phyloP scores from a whole-genome alignment of 345 rosid species.

The Cochlearia excelsa region DNA sequence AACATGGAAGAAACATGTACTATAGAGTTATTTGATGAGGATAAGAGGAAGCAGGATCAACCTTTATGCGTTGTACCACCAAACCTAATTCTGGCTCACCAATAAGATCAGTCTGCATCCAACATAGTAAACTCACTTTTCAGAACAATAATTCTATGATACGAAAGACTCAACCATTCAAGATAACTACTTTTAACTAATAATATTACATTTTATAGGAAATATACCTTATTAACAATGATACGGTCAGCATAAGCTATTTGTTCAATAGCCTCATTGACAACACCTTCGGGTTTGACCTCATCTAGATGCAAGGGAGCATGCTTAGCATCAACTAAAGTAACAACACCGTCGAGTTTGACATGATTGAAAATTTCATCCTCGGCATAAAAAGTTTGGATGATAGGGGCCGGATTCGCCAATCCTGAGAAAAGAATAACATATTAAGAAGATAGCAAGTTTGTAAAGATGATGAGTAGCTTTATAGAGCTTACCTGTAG shows the following conservation, averaged over 20 bases:
- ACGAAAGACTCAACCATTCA: not conserved
- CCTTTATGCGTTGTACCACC: conserved; percentile 76
- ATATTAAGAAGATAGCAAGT: not conserved
- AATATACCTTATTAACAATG: conserved; percentile 75
- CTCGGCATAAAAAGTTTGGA: conserved; percentile 96
- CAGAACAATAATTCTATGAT: conserved; percentile 15
- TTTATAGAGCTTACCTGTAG: conserved; percentile 53
- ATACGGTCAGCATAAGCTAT: conserved; percentile 95
- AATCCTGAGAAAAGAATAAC: conserved; percentile 48
- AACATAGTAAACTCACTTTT: conserved; percentile 18
- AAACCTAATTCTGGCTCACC: conserved; percentile 57
- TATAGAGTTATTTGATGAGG: not conserved
- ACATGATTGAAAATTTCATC: conserved; percentile 78
- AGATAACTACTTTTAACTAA: too few relatives aligned
- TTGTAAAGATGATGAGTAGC: not conserved
- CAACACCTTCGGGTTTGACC: conserved; percentile 85
- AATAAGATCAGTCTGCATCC: conserved; percentile 77
- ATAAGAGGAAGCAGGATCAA: conserved; percentile 19
- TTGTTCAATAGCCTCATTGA: conserved; percentile 96
- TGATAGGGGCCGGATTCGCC: conserved; percentile 97
- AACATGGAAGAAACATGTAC: conserved; percentile 16
- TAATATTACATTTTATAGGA: not conserved
- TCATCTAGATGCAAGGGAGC: conserved; percentile 77
- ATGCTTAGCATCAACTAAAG: conserved; percentile 96
- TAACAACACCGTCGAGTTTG: conserved; percentile 90